Evolutionary conservation across 495 filamentous ascomycete species (phyloP), one percentile per base, ranked within the genome.

Genomic region (Annulohypoxylon moriforme): DNA sequence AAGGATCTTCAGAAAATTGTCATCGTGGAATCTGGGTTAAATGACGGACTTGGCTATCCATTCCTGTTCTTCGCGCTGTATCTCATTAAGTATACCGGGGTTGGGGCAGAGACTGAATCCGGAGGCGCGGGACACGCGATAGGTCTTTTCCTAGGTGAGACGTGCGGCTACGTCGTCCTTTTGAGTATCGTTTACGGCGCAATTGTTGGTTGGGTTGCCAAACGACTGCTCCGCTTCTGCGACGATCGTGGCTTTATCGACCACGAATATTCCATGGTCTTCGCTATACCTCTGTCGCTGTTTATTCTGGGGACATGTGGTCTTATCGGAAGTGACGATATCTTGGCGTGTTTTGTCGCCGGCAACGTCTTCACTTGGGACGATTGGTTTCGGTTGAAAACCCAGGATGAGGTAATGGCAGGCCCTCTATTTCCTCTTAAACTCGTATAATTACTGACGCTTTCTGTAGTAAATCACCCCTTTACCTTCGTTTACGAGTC

Each of bases 221-320:
- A 49, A 49, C 46, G 46, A 13, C 46, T 49, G 9, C 22, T 49
- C 18, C 46, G 46, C 46, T 49, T 49, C 46, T 49, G 46, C 46
- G 46, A 49, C 5, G 46, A 49, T 49, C 46, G 46, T 5, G 46
- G 46, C 9, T 49, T 49, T 11, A 49, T 49, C 46, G 46, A 49
- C 9, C 46, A 49, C 11, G 46, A 49, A 49, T 49, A 49, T 25
- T 49, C 46, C 10, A 49, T 49, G 46, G 46, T 49, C 20, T 49
- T 25, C 18, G 46, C 46, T 13, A 49, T 49, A 24, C 46, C 46
- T 13, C 10, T 49, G 22, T 49, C 46, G 20, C 18, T 49, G 7
- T 49, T 49, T 24, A 49, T 49, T 49, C 20, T 49, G 2, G 46
- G 46, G 46, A 49, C 46, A 0, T 49, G 46, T 8, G 46, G 46